Evolutionary conservation across 805 yeast species (phyloP), one percentile per base, ranked within the genome.

Genomic region (Wickerhamiella brachini): DNA sequence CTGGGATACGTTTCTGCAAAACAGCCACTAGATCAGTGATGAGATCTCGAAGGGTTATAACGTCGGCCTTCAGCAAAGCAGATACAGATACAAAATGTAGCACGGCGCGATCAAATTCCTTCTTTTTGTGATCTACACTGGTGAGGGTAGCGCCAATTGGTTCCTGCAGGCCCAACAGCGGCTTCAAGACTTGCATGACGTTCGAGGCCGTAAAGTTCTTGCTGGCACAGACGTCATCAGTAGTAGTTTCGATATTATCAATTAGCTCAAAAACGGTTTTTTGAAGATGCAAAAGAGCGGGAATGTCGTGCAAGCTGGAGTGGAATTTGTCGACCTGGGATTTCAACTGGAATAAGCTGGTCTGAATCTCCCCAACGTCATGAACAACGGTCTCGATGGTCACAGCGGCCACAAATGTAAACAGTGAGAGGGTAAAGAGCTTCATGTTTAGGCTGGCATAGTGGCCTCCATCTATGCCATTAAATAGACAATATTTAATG

Each of bases 91-190:
- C 45, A 38, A 45, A 37, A 20, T 49, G 13, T 18, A 49, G 45
- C 9, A 49, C 24, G 5, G 52, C 52, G 6, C 45, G 43, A 39
- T 49, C 52, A 24, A 49, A 45, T 22, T 45, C 23, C 13, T 23
- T 24, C 34, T 49, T 49, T 48, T 44, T 45, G 21, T 20, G 18
- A 20, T 22, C 41, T 15, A 49, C 21, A 17, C 18, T 29, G 15
- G 47, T 37, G 22, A 49, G 47, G 22, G 39, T 24, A 12, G 31
- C 17, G 38, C 23, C 7, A 8, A 49, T 37, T 7, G 41, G 49
- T 12, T 17, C 15, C 22, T 24, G 20, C 23, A 49, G 26, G 15
- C 3, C 29, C 13, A 45, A 26, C 13, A 44, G 13, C 15, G 49
- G 39, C 39, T 34, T 23, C 12, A 46, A 41, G 31, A 49, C 29